phyloP scores from a whole-genome alignment of 371 early-diverging fungal species.

The Mortierella sp. region DNA sequence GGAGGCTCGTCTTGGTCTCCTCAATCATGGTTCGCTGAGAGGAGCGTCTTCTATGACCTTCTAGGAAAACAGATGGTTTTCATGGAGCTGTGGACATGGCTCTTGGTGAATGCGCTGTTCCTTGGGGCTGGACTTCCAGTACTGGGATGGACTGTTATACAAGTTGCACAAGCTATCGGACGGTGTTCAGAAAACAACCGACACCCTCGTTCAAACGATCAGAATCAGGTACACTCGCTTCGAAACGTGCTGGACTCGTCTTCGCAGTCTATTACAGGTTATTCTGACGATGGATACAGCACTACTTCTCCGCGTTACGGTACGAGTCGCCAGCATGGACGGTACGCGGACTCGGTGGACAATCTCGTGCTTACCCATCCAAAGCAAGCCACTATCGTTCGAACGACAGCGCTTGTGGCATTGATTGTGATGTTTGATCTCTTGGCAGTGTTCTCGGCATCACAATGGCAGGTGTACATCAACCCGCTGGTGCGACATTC shows the following conservation, averaged over 20 bases:
- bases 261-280: constrained; percentile 6
- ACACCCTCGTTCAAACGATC: background rate
- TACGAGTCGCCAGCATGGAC: constrained; percentile 9
- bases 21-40: constrained; percentile 42
- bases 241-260: constrained; percentile 38
- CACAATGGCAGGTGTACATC: constrained; percentile 9
- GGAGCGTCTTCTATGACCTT: constrained; percentile 61
- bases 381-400: constrained; percentile 1
- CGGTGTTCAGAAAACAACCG: background rate
- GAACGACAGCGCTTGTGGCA: constrained; percentile 13
- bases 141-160: constrained; percentile 10
- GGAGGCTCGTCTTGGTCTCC: no score
- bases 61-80: constrained; percentile 61
- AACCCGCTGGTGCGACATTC: constrained; percentile 30
- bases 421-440: constrained; percentile 24
- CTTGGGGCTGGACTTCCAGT: constrained; percentile 52
- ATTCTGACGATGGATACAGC: constrained; percentile 41
- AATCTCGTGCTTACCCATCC: background rate
- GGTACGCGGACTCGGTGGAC: background rate
- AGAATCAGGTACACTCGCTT: constrained; percentile 17
- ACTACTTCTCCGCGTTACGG: constrained; percentile 7
- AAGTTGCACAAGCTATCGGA: constrained; percentile 17
- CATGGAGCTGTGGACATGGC: constrained; percentile 54
- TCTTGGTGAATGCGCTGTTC: constrained; percentile 52
- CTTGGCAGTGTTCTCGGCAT: constrained; percentile 8